Conservation (phyloP, 1,284 basidiomycete species). For the Puccinia novopanici region DNA sequence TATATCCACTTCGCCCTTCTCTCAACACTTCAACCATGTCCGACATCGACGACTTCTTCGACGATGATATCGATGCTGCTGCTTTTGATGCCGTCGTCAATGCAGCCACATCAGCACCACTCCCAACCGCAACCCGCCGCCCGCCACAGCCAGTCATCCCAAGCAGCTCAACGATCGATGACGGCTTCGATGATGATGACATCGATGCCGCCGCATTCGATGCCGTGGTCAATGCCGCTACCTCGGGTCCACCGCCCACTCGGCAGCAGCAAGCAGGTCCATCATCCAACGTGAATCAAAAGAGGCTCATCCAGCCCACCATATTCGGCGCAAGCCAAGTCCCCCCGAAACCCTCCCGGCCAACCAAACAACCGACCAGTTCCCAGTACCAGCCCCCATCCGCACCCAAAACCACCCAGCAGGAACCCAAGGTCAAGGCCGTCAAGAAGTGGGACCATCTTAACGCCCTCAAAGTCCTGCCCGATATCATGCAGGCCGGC, state of each 20-base stretch:
- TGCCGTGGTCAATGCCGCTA: constrained; percentile 1
- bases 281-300: not conserved
- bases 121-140: not conserved
- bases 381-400: constrained; percentile 20
- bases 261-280: not conserved
- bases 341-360: not conserved
- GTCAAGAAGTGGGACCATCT: constrained; percentile 35
- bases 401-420: constrained; percentile 16
- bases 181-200: constrained; percentile 41
- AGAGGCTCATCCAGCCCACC: constrained; percentile 23
- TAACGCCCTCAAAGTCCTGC: constrained; percentile 17
- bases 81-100: constrained; percentile 29
- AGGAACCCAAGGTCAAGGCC: constrained; percentile 21
- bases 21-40: constrained; percentile 15
- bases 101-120: not conserved
- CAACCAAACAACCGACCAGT: not conserved
- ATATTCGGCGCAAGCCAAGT: constrained; percentile 45
- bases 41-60: constrained; percentile 43
- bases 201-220: constrained; percentile 41
- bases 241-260: not conserved
- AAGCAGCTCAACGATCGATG: constrained; percentile 28
- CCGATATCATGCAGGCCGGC: not conserved
- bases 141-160: not conserved
- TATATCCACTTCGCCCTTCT: not conserved
- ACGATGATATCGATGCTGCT: constrained; percentile 42